Percentiles rank a stretch among this genome's conserved stretches.
Evolutionary conservation across 306 rosid species (phyloP).

Genomic region (Dalbergia oliveri): DNA sequence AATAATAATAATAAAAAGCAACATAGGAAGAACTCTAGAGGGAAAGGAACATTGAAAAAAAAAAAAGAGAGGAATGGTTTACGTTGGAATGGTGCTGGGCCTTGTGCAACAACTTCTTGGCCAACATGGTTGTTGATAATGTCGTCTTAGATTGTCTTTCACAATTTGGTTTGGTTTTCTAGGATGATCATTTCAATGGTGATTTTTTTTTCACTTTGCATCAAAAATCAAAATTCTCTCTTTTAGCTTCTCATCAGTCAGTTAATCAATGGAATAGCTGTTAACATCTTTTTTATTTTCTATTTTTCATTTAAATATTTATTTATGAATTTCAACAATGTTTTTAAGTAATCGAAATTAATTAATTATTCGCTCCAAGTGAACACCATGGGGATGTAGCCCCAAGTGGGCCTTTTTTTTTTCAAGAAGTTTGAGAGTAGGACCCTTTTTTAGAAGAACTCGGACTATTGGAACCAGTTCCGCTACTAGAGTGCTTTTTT

Average conservation of each 20-base stretch:
- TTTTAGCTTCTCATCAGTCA: slow-evolving; percentile 8
- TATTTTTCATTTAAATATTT: not conserved
- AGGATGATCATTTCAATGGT: slow-evolving; percentile 54
- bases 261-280: slow-evolving; percentile 44
- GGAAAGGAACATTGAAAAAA: not conserved
- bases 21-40: slow-evolving; percentile 11
- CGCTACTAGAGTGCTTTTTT: no score
- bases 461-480: no score
- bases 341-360: no score
- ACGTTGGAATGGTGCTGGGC: slow-evolving; percentile 76
- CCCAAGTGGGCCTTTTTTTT: no score
- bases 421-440: no score
- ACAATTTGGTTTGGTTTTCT: slow-evolving; percentile 33
- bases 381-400: slow-evolving; percentile 79
- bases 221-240: not conserved
- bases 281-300: not conserved
- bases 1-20: no score
- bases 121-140: slow-evolving; percentile 66
- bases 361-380: no score
- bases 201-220: not conserved
- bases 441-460: no score
- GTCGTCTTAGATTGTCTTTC: slow-evolving; percentile 27
- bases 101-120: slow-evolving; percentile 79
- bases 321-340: not conserved
- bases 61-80: not conserved